A percentile compares a stretch with the other conserved stretches of the same genome.
phyloP scores from a whole-genome alignment of 495 filamentous ascomycete species.

The Cryomyces antarcticus region DNA sequence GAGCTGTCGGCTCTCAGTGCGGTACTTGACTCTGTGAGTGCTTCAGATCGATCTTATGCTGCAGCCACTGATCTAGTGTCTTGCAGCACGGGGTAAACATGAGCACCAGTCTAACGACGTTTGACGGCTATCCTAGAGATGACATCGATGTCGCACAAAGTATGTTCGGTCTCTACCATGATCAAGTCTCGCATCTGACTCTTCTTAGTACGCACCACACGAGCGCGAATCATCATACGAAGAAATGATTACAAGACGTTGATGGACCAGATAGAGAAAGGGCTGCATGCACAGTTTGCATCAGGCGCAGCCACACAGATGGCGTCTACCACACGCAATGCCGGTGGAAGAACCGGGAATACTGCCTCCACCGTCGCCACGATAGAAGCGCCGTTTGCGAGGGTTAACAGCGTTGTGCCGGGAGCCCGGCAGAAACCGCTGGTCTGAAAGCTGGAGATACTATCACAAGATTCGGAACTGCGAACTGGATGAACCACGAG shows the following conservation, averaged over 20 bases:
- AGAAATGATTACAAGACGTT: slow-evolving; percentile 85
- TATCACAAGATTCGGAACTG: slow-evolving; percentile 65
- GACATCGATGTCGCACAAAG: slow-evolving; percentile 94
- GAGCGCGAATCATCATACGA: slow-evolving; percentile 71
- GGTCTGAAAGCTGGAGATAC: slow-evolving; percentile 70
- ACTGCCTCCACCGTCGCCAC: slow-evolving; percentile 5
- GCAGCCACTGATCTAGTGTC: not conserved
- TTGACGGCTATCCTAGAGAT: slow-evolving; percentile 79
- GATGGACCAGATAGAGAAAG: slow-evolving; percentile 62
- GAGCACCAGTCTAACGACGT: slow-evolving; percentile 71
- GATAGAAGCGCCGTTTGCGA: slow-evolving; percentile 62
- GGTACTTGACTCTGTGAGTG: slow-evolving; percentile 68
- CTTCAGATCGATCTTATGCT: not conserved
- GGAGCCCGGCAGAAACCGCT: slow-evolving; percentile 66
- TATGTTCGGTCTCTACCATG: slow-evolving; percentile 20
- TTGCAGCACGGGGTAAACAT: slow-evolving; percentile 69
- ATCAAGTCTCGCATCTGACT: slow-evolving; percentile 1
- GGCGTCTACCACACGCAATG: not conserved
- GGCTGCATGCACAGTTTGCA: slow-evolving; percentile 50
- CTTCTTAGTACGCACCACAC: slow-evolving; percentile 60
- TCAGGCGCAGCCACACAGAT: slow-evolving; percentile 2
- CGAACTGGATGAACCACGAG: slow-evolving; percentile 68
- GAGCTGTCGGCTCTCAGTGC: slow-evolving; percentile 67
- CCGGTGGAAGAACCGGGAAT: not conserved
- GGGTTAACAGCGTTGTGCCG: slow-evolving; percentile 63